These are phyloP conservation scores for Boletus coccyginus DNA, from an alignment of 768 basidiomycete genomes.

Conservation along the genomic window DNA sequence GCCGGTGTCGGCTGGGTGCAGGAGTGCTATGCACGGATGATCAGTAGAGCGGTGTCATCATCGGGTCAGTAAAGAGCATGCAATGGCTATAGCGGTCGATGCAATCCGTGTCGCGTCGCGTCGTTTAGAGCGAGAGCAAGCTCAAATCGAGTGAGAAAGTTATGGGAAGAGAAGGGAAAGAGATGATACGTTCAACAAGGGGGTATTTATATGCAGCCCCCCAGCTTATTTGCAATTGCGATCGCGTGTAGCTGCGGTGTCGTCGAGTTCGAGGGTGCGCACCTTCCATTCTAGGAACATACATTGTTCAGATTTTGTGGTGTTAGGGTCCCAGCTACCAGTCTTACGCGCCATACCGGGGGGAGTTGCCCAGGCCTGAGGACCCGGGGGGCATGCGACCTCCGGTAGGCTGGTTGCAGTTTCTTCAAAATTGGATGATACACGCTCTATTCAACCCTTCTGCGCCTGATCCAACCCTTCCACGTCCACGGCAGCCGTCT, in stretches of 20 bases:
- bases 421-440: background rate
- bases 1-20: background rate
- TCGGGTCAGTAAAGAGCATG: background rate
- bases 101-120: background rate
- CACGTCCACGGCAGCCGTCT: constrained; percentile 18
- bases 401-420: background rate
- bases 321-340: too few relatives aligned
- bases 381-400: too few relatives aligned
- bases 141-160: background rate
- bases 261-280: background rate
- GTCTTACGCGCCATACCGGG: too few relatives aligned
- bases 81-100: background rate
- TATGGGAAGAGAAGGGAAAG: background rate
- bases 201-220: background rate
- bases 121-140: background rate
- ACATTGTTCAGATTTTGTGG: too few relatives aligned
- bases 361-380: too few relatives aligned
- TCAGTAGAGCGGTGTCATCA: background rate
- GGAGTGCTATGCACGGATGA: constrained; percentile 11
- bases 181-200: too few relatives aligned
- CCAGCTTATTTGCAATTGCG: too few relatives aligned
- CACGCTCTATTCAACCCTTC: background rate
- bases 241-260: background rate
- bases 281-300: background rate
- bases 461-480: constrained; percentile 14